Conservation (phyloP, 2,329 filamentous ascomycete species). For the Thelonectria discophora region DNA sequence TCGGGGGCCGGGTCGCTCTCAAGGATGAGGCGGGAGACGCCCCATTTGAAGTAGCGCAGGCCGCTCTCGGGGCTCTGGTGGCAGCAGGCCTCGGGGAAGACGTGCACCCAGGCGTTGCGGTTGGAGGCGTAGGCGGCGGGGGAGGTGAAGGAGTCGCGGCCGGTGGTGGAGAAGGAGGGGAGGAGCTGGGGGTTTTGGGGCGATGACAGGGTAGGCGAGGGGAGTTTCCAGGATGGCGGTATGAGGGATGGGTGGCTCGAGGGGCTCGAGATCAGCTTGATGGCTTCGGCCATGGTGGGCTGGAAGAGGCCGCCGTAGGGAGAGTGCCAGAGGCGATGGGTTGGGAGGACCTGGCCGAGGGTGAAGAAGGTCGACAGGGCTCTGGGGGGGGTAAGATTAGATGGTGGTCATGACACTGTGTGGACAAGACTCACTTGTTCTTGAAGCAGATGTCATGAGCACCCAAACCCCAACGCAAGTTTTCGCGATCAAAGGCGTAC, state of each 20-base stretch:
- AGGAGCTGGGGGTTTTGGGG: constrained; percentile 45
- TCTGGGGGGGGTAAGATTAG: constrained; percentile 54
- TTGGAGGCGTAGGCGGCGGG: constrained; percentile 77
- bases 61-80: constrained; percentile 83
- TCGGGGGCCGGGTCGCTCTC: constrained; percentile 89
- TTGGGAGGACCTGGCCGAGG: constrained; percentile 88
- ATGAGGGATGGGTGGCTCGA: constrained; percentile 25
- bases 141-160: constrained; percentile 70
- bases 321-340: constrained; percentile 83
- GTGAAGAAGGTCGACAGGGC: constrained; percentile 81
- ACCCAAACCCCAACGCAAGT: constrained; percentile 87
- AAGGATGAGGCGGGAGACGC: constrained; percentile 87
- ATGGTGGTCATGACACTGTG: not conserved
- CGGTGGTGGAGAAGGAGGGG: constrained; percentile 71
- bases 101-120: constrained; percentile 86
- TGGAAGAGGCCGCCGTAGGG: constrained; percentile 86
- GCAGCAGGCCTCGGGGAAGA: constrained; percentile 95
- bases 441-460: constrained; percentile 97
- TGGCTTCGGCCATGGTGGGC: constrained; percentile 84
- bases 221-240: constrained; percentile 31
- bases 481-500: constrained; percentile 75
- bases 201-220: constrained; percentile 19
- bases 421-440: constrained; percentile 68
- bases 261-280: constrained; percentile 77
- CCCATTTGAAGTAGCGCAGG: constrained; percentile 99